phyloP scores from a whole-genome alignment of 306 rosid species.

The Rosa lucieae region DNA sequence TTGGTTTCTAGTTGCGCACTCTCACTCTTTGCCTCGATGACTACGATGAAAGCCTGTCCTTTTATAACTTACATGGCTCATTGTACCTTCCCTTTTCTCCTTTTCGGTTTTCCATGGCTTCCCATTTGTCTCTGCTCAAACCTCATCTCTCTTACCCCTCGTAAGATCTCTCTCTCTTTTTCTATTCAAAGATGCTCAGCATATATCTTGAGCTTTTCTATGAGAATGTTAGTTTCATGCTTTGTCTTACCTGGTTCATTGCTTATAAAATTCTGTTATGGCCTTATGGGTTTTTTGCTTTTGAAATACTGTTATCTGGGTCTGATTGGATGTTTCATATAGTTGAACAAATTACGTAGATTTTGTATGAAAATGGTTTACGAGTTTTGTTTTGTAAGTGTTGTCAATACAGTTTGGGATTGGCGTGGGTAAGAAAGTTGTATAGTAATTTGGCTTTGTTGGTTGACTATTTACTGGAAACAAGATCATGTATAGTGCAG shows the following conservation, averaged over 20 bases:
- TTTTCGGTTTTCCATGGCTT: conserved; percentile 49
- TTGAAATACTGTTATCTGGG: background rate
- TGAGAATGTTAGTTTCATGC: conserved; percentile 4
- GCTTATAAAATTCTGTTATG: background rate
- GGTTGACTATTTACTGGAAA: background rate
- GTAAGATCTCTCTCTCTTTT: conserved; percentile 42
- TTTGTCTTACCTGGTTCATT: conserved; percentile 6
- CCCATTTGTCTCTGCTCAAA: conserved; percentile 39
- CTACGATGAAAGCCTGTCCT: conserved; percentile 33
- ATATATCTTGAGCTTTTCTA: background rate
- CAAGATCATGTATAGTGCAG: background rate
- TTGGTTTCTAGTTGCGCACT: background rate
- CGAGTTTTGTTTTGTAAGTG: background rate
- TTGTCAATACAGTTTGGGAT: background rate
- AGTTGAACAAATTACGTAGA: background rate
- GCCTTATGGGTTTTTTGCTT: background rate
- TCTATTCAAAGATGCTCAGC: background rate
- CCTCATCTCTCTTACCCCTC: conserved; percentile 33
- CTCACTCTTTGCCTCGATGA: conserved; percentile 40
- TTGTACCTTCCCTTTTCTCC: conserved; percentile 7
- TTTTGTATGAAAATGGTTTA: background rate
- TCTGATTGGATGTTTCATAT: background rate
- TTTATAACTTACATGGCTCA: conserved; percentile 14
- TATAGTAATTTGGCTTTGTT: background rate
- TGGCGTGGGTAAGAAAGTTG: background rate